Base-by-base conservation (phyloP, 192 early-diverging fungal species). In the Linnemannia schmuckeri region DNA sequence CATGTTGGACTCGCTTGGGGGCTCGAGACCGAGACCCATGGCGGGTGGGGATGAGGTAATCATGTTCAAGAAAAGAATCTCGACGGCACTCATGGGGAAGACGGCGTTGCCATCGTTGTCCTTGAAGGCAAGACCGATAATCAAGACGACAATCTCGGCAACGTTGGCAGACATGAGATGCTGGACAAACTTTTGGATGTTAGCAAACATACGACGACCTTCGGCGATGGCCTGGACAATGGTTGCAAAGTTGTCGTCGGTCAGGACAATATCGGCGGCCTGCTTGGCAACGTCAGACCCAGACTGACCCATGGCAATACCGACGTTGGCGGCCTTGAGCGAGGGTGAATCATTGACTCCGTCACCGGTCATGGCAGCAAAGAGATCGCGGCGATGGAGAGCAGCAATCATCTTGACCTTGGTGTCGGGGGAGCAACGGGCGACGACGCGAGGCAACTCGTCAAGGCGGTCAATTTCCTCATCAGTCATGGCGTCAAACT, bases 371-470 rank as follows among this genome's bases (percentile, higher is more conserved):
- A 97, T 97, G 44, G 93, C 95, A 52, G 93, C 93, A 80, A 94
- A 93, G 70, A 91, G 88, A 40, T 90, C 88, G 75, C 93, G 93
- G 37, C 93, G 90, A 88, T 99, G 97, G 73, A 99, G 89, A 1
- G 97, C 97, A 82, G 94, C 93, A 77, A 99, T 97, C 92, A 99
- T 98, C 89, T 99, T 99, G 81, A 98, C 94, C 88, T 99, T 99
- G 87, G 97, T 98, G 85, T 98, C 96, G 33, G 98, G 98, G 74
- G 96, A 95, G 91, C 97, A 97, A 66, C 98, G 95, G 1, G 98
- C 98, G 91, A 99, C 97, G n/a, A 99, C 98, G 10, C 94, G 91
- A 30, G 98, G 98, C 55, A 99, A 94, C 38, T 96, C 94, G 3
- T 78, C 89, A 54, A 97, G 88, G 35, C 89, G 90, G 30, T 96